These are phyloP conservation scores for Neopestalotiopsis clavispora DNA, from an alignment of 2,329 filamentous ascomycete genomes.

Conservation along the genomic window DNA sequence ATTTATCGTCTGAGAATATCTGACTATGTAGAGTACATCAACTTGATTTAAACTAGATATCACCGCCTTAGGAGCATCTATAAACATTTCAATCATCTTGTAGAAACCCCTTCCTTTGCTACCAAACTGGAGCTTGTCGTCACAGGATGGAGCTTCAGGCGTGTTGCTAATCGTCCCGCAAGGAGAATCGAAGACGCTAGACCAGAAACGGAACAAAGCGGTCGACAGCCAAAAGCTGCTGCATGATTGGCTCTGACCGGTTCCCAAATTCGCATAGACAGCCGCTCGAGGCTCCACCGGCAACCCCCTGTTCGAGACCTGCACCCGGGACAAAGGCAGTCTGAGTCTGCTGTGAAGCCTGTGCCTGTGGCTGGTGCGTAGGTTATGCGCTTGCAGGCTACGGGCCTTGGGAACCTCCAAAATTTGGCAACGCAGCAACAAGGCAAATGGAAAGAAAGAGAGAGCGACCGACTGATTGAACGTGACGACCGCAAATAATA, in stretches of 20 bases:
- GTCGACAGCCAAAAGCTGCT: slow-evolving; percentile 8
- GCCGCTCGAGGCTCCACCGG: slow-evolving; percentile 8
- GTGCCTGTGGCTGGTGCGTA: slow-evolving; percentile 27
- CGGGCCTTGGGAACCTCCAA: slow-evolving; percentile 28
- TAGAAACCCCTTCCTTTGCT: not conserved
- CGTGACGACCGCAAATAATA: slow-evolving; percentile 25
- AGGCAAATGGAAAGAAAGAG: slow-evolving; percentile 10
- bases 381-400: slow-evolving; percentile 13
- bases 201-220: slow-evolving; percentile 14
- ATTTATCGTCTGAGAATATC: not conserved
- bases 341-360: not conserved
- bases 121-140: slow-evolving; percentile 12
- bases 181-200: slow-evolving; percentile 15
- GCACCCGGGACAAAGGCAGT: slow-evolving; percentile 1
- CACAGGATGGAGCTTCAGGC: slow-evolving; percentile 10
- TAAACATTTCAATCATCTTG: not conserved
- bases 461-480: slow-evolving; percentile 16
- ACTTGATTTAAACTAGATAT: not conserved
- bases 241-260: slow-evolving; percentile 30
- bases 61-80: not conserved
- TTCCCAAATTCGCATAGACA: slow-evolving; percentile 26
- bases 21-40: not conserved
- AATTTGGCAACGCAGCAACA: slow-evolving; percentile 31
- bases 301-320: slow-evolving; percentile 7
- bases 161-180: slow-evolving; percentile 14